These are phyloP conservation scores for Nannochloris sp. DNA, from an alignment of 139 green algal genomes.

Conservation along the genomic window DNA sequence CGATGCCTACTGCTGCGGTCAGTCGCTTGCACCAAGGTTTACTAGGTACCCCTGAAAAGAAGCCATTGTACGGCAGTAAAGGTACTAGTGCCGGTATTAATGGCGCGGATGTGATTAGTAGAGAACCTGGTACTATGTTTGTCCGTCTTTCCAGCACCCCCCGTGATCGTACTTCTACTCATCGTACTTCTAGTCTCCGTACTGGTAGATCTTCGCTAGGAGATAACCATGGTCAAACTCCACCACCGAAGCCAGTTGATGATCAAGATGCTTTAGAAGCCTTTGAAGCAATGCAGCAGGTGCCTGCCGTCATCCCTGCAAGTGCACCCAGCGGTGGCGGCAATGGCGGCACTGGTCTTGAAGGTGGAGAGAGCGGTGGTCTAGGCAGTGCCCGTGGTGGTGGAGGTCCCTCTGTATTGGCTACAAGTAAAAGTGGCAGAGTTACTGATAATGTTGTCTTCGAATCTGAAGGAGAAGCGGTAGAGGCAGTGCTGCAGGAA, in stretches of 20 bases:
- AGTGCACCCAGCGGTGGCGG: not conserved
- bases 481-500: no score
- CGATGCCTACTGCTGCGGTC: not conserved
- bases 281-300: constrained; percentile 12
- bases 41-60: not conserved
- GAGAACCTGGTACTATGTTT: constrained; percentile 18
- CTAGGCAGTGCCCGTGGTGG: no score
- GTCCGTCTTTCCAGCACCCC: constrained; percentile 9
- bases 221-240: no score
- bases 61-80: not conserved
- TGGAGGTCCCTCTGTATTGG: no score
- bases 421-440: no score
- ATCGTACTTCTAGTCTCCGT: no score
- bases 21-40: not conserved
- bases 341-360: no score
- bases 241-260: no score
- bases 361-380: no score
- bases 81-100: not conserved
- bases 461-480: no score
- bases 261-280: constrained; percentile 12
- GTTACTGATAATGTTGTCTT: not conserved
- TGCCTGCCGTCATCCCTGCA: not conserved
- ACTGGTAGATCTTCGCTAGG: no score
- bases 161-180: not conserved
- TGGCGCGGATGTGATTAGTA: not conserved